These are phyloP conservation scores for Cladophialophora immunda DNA, from an alignment of 2,329 filamentous ascomycete species.

Conservation along the genomic window DNA sequence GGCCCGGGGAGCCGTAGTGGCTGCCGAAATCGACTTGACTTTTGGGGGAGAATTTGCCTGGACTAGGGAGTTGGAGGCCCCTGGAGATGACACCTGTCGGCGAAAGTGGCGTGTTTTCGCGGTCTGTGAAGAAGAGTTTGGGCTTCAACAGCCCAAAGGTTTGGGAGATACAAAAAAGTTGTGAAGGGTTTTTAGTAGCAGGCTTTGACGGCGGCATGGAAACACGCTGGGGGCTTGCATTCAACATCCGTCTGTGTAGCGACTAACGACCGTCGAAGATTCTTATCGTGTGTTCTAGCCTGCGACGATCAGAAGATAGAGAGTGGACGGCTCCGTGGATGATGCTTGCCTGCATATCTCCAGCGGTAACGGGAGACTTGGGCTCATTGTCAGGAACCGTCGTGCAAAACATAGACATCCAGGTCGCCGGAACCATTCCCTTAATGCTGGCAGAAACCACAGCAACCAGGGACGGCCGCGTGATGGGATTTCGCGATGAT, in stretches of 20 bases:
- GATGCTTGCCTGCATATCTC: background rate
- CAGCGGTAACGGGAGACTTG: no score
- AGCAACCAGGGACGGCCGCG: no score
- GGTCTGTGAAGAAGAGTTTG: background rate
- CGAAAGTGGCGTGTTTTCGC: background rate
- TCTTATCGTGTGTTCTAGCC: background rate
- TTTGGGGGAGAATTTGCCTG: background rate
- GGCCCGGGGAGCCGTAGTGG: constrained; percentile 59
- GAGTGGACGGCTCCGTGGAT: background rate
- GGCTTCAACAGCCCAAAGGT: constrained; percentile 7
- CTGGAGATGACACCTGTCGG: background rate
- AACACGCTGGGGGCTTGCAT: background rate
- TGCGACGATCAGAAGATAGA: background rate
- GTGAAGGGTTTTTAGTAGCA: no score
- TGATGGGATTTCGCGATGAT: no score
- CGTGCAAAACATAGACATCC: no score
- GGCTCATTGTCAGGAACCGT: no score
- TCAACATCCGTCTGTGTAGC: background rate
- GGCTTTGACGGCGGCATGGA: background rate
- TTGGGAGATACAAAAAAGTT: background rate
- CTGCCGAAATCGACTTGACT: background rate
- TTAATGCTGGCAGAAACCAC: no score
- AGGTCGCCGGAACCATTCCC: no score
- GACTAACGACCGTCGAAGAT: background rate
- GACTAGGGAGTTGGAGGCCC: background rate